Percentiles rank a stretch among this genome's conserved stretches.
These are phyloP conservation scores for Nannizzia gypsea DNA, from an alignment of 2,329 filamentous ascomycete genomes.

Conservation along the genomic window DNA sequence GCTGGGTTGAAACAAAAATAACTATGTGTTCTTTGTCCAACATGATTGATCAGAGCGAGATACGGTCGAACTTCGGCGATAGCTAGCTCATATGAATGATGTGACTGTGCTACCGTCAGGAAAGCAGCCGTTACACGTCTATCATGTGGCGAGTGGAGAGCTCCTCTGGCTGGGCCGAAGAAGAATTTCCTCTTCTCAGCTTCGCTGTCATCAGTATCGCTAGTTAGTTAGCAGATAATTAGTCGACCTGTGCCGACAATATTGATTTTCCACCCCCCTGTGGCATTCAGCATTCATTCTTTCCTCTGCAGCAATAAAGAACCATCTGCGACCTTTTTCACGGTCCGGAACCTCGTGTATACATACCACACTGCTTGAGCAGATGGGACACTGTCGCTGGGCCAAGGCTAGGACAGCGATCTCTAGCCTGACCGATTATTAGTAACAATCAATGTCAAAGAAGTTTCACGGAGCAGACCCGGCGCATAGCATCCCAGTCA, in stretches of 20 bases:
- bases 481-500: neutral
- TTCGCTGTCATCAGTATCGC: neutral
- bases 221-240: neutral
- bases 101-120: neutral
- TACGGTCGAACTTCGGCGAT: neutral
- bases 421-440: neutral
- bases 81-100: neutral
- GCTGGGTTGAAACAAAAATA: neutral
- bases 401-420: no score
- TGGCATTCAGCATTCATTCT: neutral
- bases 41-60: neutral
- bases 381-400: neutral
- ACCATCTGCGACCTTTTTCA: neutral
- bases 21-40: constrained; percentile 1
- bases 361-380: neutral
- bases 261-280: neutral
- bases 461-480: neutral
- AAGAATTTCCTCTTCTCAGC: no score
- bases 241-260: neutral
- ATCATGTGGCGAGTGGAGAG: neutral
- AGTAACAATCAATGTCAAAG: neutral
- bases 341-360: no score
- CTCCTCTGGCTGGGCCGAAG: no score
- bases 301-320: neutral
- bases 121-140: neutral